A percentile compares a stretch with the other conserved stretches of the same genome.
These are phyloP conservation scores for Ogataea chonburiensis DNA, from an alignment of 805 yeast species.

Conservation along the genomic window DNA sequence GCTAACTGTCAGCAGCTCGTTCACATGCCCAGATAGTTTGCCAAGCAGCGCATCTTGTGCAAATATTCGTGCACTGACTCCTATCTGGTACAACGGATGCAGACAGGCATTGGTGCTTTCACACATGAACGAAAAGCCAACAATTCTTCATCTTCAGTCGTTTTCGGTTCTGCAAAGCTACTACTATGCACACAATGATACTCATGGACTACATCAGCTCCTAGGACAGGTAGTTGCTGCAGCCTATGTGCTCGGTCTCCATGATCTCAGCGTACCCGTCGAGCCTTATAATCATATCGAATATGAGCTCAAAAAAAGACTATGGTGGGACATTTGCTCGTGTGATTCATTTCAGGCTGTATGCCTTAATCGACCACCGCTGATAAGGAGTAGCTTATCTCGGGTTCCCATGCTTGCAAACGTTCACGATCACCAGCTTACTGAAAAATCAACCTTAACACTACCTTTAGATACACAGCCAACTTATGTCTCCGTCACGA, in stretches of 20 bases:
- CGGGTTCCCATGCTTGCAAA: slow-evolving; percentile 35
- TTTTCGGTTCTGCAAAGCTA: slow-evolving; percentile 19
- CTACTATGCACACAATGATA: slow-evolving; percentile 17
- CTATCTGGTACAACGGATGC: slow-evolving; percentile 17
- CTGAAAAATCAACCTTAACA: slow-evolving; percentile 3
- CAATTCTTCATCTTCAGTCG: slow-evolving; percentile 15
- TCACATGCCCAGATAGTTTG: slow-evolving; percentile 4
- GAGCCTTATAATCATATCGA: slow-evolving; percentile 11
- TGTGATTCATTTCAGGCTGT: slow-evolving; percentile 22
- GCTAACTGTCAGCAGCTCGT: slow-evolving; percentile 14
- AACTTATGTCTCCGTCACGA: slow-evolving; percentile 21
- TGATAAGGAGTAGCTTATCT: slow-evolving; percentile 22
- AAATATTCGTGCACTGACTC: slow-evolving; percentile 12
- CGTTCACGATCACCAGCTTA: slow-evolving; percentile 31
- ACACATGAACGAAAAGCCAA: slow-evolving; percentile 11
- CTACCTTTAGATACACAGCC: slow-evolving; percentile 13
- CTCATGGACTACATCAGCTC: slow-evolving; percentile 15
- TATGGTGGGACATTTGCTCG: slow-evolving; percentile 27
- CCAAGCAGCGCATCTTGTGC: slow-evolving; percentile 3
- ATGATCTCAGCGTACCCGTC: slow-evolving; percentile 3
- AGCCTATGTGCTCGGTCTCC: slow-evolving; percentile 13
- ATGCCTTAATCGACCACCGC: slow-evolving; percentile 17
- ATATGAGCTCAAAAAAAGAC: slow-evolving; percentile 32
- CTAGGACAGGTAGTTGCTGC: slow-evolving; percentile 16
- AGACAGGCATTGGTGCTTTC: slow-evolving; percentile 15